phyloP scores from a whole-genome alignment of 1,284 basidiomycete species.

The Ustilago bromivora region DNA sequence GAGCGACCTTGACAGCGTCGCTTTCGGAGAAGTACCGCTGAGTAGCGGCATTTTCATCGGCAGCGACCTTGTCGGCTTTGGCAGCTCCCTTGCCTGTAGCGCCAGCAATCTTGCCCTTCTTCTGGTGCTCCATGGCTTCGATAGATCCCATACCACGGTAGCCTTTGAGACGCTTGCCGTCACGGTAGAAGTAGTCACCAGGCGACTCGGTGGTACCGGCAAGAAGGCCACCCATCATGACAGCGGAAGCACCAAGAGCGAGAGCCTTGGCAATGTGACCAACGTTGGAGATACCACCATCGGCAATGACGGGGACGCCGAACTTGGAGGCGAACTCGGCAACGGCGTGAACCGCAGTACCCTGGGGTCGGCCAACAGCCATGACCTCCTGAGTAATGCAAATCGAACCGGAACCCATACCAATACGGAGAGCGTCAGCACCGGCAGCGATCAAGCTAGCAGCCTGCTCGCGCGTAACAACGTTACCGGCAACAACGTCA shows the following conservation, averaged over 20 bases:
- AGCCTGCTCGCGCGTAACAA: slow-evolving; percentile 97
- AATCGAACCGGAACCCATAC: slow-evolving; percentile 98
- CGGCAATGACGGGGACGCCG: slow-evolving; percentile 97
- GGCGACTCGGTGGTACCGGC: slow-evolving; percentile 97
- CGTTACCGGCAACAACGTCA: slow-evolving; percentile 97
- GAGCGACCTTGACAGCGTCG: slow-evolving; percentile 92
- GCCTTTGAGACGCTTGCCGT: slow-evolving; percentile 97
- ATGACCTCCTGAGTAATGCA: slow-evolving; percentile 99
- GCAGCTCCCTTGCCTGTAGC: slow-evolving; percentile 70
- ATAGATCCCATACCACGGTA: slow-evolving; percentile 96
- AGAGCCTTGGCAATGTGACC: slow-evolving; percentile 98
- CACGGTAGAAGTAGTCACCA: slow-evolving; percentile 98
- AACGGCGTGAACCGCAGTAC: slow-evolving; percentile 93
- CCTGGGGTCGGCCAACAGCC: slow-evolving; percentile 98
- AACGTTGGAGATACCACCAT: slow-evolving; percentile 94
- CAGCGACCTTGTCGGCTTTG: slow-evolving; percentile 73
- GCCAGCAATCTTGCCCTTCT: slow-evolving; percentile 63
- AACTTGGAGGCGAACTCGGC: slow-evolving; percentile 93
- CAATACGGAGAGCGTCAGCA: slow-evolving; percentile 91
- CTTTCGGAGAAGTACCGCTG: slow-evolving; percentile 97
- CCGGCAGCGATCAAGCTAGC: slow-evolving; percentile 93
- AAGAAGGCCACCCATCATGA: slow-evolving; percentile 98
- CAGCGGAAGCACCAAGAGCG: slow-evolving; percentile 89
- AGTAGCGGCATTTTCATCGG: slow-evolving; percentile 86
- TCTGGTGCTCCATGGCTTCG: slow-evolving; percentile 69